These are phyloP conservation scores for Liriodendron chinense DNA, from an alignment of 164 flowering plant genomes.

Conservation along the genomic window DNA sequence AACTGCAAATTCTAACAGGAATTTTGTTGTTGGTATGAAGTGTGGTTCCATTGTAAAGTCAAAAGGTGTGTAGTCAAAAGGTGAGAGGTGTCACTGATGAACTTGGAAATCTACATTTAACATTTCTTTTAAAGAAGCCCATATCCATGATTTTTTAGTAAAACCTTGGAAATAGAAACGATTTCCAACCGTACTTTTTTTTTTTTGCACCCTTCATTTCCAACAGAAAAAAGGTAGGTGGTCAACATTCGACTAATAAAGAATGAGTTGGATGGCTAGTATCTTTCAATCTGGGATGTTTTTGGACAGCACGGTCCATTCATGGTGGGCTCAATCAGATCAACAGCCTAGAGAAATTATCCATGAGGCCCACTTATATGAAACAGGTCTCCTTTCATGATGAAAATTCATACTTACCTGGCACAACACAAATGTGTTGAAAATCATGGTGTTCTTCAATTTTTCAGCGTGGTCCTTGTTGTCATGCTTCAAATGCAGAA, in stretches of 20 bases:
- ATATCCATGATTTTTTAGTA: too few relatives aligned
- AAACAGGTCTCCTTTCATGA: background rate
- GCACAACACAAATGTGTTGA: conserved; percentile 87
- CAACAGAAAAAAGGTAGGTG: background rate
- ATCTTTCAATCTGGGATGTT: too few relatives aligned
- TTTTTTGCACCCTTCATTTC: background rate
- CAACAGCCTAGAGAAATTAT: background rate
- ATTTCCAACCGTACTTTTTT: too few relatives aligned
- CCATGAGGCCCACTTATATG: background rate
- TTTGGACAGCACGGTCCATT: too few relatives aligned
- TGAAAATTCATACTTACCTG: conserved; percentile 50
- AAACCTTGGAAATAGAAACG: too few relatives aligned
- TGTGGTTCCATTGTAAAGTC: background rate
- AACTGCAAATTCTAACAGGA: background rate
- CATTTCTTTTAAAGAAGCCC: too few relatives aligned
- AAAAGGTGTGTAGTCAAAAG: background rate
- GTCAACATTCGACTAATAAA: too few relatives aligned
- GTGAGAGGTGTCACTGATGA: too few relatives aligned
- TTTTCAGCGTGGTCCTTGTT: conserved; percentile 35
- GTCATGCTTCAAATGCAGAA: conserved; percentile 39
- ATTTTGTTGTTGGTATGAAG: background rate
- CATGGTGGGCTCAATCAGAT: too few relatives aligned
- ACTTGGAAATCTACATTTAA: too few relatives aligned
- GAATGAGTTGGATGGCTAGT: too few relatives aligned
- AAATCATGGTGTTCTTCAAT: conserved; percentile 81